Conservation (phyloP, 768 basidiomycete species). For the Pholiota conissans region DNA sequence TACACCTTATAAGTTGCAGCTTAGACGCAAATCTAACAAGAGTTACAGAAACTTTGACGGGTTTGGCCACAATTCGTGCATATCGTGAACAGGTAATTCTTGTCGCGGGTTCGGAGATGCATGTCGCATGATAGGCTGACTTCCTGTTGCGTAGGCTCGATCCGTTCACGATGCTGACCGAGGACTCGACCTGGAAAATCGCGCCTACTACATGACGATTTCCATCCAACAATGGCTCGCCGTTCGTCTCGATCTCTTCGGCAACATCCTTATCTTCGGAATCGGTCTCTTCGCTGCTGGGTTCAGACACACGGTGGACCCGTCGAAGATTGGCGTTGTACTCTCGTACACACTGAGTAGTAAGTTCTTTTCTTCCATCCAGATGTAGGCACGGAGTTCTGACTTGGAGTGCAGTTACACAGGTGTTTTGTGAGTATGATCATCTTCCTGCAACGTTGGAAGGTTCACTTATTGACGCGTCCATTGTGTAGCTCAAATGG, state of each 20-base stretch:
- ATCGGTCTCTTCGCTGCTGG: conserved; percentile 74
- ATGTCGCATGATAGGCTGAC: too few relatives aligned
- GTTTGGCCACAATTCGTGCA: conserved; percentile 62
- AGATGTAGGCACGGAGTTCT: too few relatives aligned
- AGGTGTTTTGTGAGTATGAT: conserved; percentile 40
- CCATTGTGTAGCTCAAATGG: conserved; percentile 46
- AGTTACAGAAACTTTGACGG: conserved; percentile 59
- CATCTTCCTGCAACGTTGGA: background rate
- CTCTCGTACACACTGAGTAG: conserved; percentile 50
- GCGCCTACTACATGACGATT: conserved; percentile 67
- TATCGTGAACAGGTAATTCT: conserved; percentile 59
- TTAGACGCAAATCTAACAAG: background rate
- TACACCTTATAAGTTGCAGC: too few relatives aligned
- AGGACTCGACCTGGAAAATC: conserved; percentile 58
- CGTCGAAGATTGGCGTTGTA: conserved; percentile 57
- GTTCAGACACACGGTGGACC: conserved; percentile 55
- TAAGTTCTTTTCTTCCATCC: conserved; percentile 25
- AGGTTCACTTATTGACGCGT: background rate
- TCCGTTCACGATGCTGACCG: conserved; percentile 53
- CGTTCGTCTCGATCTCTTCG: conserved; percentile 66
- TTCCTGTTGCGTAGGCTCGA: conserved; percentile 37
- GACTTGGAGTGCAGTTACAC: conserved; percentile 45
- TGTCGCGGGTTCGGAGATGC: too few relatives aligned
- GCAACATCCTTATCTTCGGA: conserved; percentile 66
- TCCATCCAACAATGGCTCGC: conserved; percentile 68